Evolutionary conservation across 2,329 filamentous ascomycete genomes (phyloP), one percentile per base, ranked within the genome.

Genomic region (Bretziella fagacearum): DNA sequence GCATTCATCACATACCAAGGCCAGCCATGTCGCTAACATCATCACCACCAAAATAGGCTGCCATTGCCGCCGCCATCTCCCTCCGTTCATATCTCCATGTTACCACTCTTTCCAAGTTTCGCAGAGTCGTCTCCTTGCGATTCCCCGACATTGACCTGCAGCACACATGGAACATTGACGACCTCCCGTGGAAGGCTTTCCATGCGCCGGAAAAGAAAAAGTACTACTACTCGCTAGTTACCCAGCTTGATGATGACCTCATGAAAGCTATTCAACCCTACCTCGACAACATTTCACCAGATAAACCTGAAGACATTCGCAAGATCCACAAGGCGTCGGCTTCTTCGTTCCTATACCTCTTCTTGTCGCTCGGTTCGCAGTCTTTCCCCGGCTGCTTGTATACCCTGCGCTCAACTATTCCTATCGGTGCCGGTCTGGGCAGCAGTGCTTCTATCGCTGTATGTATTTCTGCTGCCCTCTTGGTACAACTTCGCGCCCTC

Each of bases 41-140:
- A 39, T 20, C 13, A n/a, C n/a, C n/a, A n/a, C n/a, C 11, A 22
- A 40, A 43, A 32, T 55, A 86, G 80, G 78, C 86, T 55, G 89
- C 91, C 50, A 89, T 98, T 62, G 91, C 91, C 45, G 93, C 91
- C 20, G 81, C 91, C 25, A 93, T 98, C 50, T 94, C 91, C 23
- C 73, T 98, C 23, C 81, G 91, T 55, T 96, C 91, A 37, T 98
- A 96, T 61, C 81, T 98, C 43, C 86, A 93, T 57, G 89, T 96
- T 59, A 94, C 87, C 13, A 84, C 89, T 11, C 75, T 94, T 40
- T 93, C 86, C 53, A 95, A 95, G 65, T 93, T 86, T 35, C 83
- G 81, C 59, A 79, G 85, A 51, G 94, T 82, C 11, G 79, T 98
- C 43, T 83, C 83, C 2, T 69, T 98, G 47, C 81, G 81, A 56